phyloP scores from a whole-genome alignment of 306 rosid genomes.

The Fragaria iinumae region DNA sequence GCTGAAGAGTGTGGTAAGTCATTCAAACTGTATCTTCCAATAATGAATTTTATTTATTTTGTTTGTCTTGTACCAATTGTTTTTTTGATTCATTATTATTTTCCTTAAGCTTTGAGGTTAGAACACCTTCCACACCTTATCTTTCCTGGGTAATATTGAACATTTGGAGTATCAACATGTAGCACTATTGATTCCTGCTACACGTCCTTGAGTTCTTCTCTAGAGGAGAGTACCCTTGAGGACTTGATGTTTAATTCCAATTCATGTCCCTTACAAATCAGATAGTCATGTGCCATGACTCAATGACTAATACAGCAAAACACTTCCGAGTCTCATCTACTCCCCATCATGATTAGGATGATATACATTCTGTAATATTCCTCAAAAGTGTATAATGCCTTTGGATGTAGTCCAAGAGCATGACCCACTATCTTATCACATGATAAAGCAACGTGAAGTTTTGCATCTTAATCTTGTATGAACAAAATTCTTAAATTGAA shows the following conservation, averaged over 20 bases:
- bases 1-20: constrained; percentile 84
- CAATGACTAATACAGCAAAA: neutral
- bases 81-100: neutral
- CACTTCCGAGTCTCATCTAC: neutral
- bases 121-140: neutral
- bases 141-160: neutral
- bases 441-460: constrained; percentile 1
- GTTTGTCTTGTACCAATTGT: neutral
- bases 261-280: neutral
- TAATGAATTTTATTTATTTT: neutral
- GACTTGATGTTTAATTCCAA: neutral
- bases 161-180: neutral
- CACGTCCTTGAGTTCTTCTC: neutral
- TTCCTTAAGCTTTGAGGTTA: neutral
- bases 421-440: neutral
- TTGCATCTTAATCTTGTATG: neutral
- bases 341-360: neutral
- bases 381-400: neutral
- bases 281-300: neutral
- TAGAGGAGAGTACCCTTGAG: neutral
- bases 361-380: neutral
- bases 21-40: constrained; percentile 7
- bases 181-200: neutral
- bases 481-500: constrained; percentile 5
- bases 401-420: neutral